Evolutionary conservation across 2,329 filamentous ascomycete genomes (phyloP).

Genomic region (Nemania abortiva): DNA sequence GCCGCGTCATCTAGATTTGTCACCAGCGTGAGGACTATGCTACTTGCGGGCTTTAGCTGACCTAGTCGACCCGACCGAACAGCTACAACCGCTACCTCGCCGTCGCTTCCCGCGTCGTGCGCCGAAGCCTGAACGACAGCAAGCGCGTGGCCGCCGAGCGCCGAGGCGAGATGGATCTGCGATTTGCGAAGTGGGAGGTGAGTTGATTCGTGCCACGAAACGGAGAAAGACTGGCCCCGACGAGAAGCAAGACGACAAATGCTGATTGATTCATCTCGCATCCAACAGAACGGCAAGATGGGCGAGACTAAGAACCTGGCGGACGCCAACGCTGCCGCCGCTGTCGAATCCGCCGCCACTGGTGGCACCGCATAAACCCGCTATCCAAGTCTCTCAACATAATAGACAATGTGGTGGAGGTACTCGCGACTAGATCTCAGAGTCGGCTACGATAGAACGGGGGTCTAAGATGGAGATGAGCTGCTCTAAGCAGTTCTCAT

Average conservation of each 20-base stretch:
- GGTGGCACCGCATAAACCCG: constrained; percentile 53
- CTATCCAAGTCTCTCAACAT: constrained; percentile 14
- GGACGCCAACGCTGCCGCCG: constrained; percentile 62
- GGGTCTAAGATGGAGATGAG: constrained; percentile 26
- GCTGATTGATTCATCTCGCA: constrained; percentile 54
- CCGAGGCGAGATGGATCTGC: constrained; percentile 88
- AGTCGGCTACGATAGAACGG: constrained; percentile 41
- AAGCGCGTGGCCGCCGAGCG: constrained; percentile 89
- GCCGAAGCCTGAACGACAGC: constrained; percentile 96
- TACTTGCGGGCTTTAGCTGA: constrained; percentile 51
- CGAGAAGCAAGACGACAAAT: constrained; percentile 36
- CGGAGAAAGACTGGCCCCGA: constrained; percentile 9
- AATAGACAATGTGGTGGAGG: constrained; percentile 35
- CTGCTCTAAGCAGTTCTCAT: constrained; percentile 39
- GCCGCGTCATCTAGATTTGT: constrained; percentile 16
- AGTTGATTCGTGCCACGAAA: constrained; percentile 54
- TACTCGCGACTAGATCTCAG: constrained; percentile 20
- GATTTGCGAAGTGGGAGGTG: constrained; percentile 96
- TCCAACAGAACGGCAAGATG: constrained; percentile 90
- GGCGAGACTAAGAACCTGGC: constrained; percentile 82
- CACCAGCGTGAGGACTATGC: constrained; percentile 6
- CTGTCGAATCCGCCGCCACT: constrained; percentile 53
- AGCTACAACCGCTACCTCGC: constrained; percentile 99
- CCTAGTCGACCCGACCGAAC: constrained; percentile 48
- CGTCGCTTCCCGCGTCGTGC: constrained; percentile 92